Evolutionary conservation across 1,139 yeast genomes (phyloP), one percentile per base, ranked within the genome.

Genomic region (Scheffersomyces stambukii): DNA sequence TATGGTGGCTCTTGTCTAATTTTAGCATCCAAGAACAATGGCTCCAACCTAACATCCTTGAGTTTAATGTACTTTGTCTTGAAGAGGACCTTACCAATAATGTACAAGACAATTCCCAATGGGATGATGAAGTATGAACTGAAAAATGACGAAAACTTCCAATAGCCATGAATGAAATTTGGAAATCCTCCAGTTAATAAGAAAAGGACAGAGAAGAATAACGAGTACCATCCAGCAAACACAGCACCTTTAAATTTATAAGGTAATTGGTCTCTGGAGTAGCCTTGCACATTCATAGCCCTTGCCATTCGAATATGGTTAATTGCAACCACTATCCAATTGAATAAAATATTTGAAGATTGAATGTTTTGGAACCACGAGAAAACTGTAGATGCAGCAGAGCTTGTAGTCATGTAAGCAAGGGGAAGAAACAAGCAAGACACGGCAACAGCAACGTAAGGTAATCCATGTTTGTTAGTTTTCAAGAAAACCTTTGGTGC

Each of bases 401-500:
- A 27, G 8, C 46, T 37, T 21, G 40, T 35, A 9, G 51, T 40
- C 60, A 57, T 50, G 36, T 48, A 57, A n/a, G 57, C 55, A 32
- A 45, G 46, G 13, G 52, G 57, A 30, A 46, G 44, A 33, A 60
- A 48, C 3, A 44, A 18, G 4, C 53, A 46, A 4, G 52, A 46
- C 11, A 57, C 30, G 0, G 40, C 30, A 10, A 64, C 55, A 2
- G 65, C 70, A 14, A 50, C 51, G 25, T 29, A 37, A 3, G 38
- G 41, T 23, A 37, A 34, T 6, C 41, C 40, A 25, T 16, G 18
- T 22, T 16, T 60, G 44, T 58, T 70, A 11, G 64, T 56, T 38
- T 46, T 62, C 12, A 61, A 51, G 40, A 72, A 64, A 21, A 68
- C 40, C 30, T 48, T 52, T 34, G 80, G 79, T 4, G 77, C 77